These are phyloP conservation scores for Magnaporthales sp. DNA, from an alignment of 2,329 filamentous ascomycete genomes.

Conservation along the genomic window DNA sequence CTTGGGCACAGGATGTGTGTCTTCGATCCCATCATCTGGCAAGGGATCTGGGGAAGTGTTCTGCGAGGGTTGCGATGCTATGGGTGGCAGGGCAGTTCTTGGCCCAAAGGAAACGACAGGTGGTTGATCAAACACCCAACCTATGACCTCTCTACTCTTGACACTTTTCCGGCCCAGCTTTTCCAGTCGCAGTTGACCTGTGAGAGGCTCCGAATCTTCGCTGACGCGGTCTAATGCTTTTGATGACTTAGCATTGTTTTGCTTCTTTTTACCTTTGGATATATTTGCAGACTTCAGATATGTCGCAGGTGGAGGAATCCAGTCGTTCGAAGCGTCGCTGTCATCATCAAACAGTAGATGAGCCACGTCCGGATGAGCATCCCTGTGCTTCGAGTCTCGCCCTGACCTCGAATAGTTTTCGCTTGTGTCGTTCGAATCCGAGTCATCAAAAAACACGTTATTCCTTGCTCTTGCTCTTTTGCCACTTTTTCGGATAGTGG, in stretches of 20 bases:
- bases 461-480: neutral
- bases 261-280: slow-evolving; percentile 2
- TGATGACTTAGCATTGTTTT: neutral
- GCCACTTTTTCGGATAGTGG: neutral
- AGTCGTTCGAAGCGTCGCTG: neutral
- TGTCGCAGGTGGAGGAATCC: neutral
- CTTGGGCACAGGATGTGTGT: neutral
- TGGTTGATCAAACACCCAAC: slow-evolving; percentile 20
- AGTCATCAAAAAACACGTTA: neutral
- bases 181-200: slow-evolving; percentile 17
- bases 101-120: slow-evolving; percentile 6
- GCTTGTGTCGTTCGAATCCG: neutral
- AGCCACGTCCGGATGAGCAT: neutral
- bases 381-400: neutral
- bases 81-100: neutral
- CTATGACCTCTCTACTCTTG: slow-evolving; percentile 38
- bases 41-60: neutral
- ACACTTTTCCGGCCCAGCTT: slow-evolving; percentile 32
- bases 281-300: slow-evolving; percentile 1
- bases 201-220: neutral
- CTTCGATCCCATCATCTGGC: neutral
- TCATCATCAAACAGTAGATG: slow-evolving; percentile 1
- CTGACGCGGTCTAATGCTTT: neutral
- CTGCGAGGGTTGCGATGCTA: neutral
- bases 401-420: neutral